Base-by-base conservation (phyloP, 2,329 filamentous ascomycete genomes). In the Aureobasidium sp. region DNA sequence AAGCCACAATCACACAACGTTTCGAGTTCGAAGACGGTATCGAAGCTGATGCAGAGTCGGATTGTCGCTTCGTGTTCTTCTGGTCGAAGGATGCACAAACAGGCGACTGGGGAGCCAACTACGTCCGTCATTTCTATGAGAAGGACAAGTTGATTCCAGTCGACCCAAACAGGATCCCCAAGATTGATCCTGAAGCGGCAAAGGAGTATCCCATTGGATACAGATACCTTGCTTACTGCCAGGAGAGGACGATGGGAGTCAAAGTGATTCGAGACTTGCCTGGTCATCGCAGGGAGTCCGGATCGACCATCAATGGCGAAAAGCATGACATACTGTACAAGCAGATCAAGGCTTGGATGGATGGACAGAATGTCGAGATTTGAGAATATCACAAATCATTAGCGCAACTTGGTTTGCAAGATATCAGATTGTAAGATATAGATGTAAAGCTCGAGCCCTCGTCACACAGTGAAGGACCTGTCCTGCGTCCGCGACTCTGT, bases 91-190 rank as follows among this genome's bases (percentile, higher is more conserved):
- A 53, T n/a, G 41, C 50, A 6, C 39, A 63, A 17, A 36, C 17
- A 10, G 69, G 69, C 1, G 66, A 71, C n/a, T 81, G 79, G 78
- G 71, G 73, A 5, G 78, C 78, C 0, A 68, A 71, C 2, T 78
- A 77, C 56, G 78, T 80, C 29, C 68, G 76, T 5, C 78, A 79
- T 65, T 81, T 76, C 74, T 82, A 82, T 64, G 80, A 81, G 68
- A 82, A 81, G 72, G 79, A 81, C 67, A 82, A 82, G 68, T 64
- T 82, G 47, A 73, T 79, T 59, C 73, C 73, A 7, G 76, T 78
- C 1, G 75, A 80, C 63, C 78, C 78, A 1, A 70, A 68, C 5
- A 75, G 72, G 57, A 68, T 79, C 13, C 79, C 79, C 0, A 56
- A 62, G 6, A 62, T 81, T 1, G 74, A 80, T 63, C 72, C 77